These are phyloP conservation scores for Pleurostoma richardsiae DNA, from an alignment of 2,329 filamentous ascomycete species.

Conservation along the genomic window DNA sequence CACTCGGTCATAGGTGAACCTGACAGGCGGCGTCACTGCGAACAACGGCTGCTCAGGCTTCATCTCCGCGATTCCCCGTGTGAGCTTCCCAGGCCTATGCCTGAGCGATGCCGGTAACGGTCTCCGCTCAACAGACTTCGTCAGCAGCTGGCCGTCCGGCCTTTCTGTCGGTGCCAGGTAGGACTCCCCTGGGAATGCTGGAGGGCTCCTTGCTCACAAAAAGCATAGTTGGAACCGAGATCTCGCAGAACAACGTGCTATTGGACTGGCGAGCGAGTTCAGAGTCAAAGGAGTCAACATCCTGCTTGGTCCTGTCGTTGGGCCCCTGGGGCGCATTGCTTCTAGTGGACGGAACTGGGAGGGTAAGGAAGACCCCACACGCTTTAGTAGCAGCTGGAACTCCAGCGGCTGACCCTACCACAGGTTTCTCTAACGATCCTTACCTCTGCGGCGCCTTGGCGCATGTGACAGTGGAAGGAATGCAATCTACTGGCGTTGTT, in stretches of 20 bases:
- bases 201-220: slow-evolving; percentile 22
- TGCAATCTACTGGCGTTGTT: slow-evolving; percentile 66
- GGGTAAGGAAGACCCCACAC: slow-evolving; percentile 5
- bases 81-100: slow-evolving; percentile 38
- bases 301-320: slow-evolving; percentile 69
- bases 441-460: slow-evolving; percentile 44
- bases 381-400: neutral
- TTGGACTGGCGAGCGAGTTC: slow-evolving; percentile 70
- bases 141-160: slow-evolving; percentile 33
- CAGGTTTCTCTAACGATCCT: slow-evolving; percentile 37
- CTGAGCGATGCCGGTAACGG: slow-evolving; percentile 39
- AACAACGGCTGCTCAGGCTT: slow-evolving; percentile 42
- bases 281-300: slow-evolving; percentile 70
- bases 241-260: slow-evolving; percentile 62
- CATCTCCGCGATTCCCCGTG: slow-evolving; percentile 27
- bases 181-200: slow-evolving; percentile 21
- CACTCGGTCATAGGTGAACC: slow-evolving; percentile 45
- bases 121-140: slow-evolving; percentile 34
- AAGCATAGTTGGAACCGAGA: slow-evolving; percentile 60
- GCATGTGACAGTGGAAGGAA: slow-evolving; percentile 54
- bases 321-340: slow-evolving; percentile 53
- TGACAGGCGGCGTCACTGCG: slow-evolving; percentile 65
- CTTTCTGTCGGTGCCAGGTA: slow-evolving; percentile 33
- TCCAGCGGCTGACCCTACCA: neutral
- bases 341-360: slow-evolving; percentile 56